Evolutionary conservation across 805 yeast genomes (phyloP), one percentile per base, ranked within the genome.

Genomic region (Candida mattraensis): DNA sequence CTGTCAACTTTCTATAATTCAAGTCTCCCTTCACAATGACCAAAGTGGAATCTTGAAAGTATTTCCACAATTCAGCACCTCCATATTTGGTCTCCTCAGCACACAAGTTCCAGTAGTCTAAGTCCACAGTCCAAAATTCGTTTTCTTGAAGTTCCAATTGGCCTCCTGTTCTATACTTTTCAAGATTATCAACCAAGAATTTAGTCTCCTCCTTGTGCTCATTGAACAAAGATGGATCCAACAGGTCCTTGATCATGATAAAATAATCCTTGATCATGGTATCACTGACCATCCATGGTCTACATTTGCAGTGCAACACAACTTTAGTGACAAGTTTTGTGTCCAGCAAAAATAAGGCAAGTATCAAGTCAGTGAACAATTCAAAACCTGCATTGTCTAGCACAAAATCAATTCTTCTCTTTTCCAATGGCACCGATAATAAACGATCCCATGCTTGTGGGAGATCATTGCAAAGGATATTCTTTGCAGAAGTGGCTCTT

Each of bases 201-300:
- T 75, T 67, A 20, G 81, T 35, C 18, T 77, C 78, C 4, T 50
- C 61, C 30, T 71, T 60, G 39, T 67, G 66, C 11, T 70, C 68
- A 5, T 70, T 64, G 65, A 83, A 87, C 44, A 78, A 68, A 5
- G 54, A 30, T 5, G 66, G 48, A 48, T 81, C 74, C 18, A 52
- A 57, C 49, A 89, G 63, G 51, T 85, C 86, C 9, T 61, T 48
- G 12, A 86, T 45, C 34, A 87, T 66, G 19, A 70, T 55, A 29
- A 69, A 67, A 42, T 87, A 78, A 63, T 93, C 99, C 53, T 79
- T 80, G 18, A 86, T 76, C 78, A 88, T 79, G 7, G 93, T 94
- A 61, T 93, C 99, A 48, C 96, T 86, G 13, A 93, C 98, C 82
- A 93, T 91, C 94, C 98, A 93, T 21, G 98, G 97, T 41, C 88